phyloP scores from a whole-genome alignment of 1,284 basidiomycete species.

The Fistulina hepatica region DNA sequence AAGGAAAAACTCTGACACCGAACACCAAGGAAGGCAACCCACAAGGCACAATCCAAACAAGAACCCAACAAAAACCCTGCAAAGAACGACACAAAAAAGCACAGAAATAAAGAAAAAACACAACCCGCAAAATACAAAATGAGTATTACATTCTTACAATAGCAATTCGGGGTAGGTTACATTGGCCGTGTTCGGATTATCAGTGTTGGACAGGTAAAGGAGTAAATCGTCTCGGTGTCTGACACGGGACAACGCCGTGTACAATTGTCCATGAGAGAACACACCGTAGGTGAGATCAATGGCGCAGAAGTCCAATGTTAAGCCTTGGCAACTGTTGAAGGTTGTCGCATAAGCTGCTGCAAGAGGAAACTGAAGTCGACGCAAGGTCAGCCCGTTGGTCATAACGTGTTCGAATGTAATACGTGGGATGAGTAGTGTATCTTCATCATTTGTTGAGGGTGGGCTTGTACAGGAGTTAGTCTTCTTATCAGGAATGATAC shows the following conservation, averaged over 20 bases:
- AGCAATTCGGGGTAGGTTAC: conserved; percentile 15
- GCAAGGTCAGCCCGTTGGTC: too few relatives aligned
- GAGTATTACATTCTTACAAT: neutral
- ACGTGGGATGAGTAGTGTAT: too few relatives aligned
- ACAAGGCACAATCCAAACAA: too few relatives aligned
- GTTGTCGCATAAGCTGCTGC: conserved; percentile 32
- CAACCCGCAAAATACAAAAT: conserved; percentile 1
- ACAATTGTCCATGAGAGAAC: conserved; percentile 35
- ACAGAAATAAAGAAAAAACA: too few relatives aligned
- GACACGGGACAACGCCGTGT: conserved; percentile 31
- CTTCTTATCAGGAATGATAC: too few relatives aligned
- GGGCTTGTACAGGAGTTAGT: too few relatives aligned
- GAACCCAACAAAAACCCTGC: too few relatives aligned
- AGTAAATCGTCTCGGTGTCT: conserved; percentile 17
- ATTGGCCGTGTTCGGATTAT: conserved; percentile 14
- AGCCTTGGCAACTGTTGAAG: conserved; percentile 34
- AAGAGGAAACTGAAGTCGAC: conserved; percentile 31
- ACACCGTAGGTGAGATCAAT: conserved; percentile 26
- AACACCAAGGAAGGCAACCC: too few relatives aligned
- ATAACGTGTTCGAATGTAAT: too few relatives aligned
- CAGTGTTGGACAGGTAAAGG: conserved; percentile 8
- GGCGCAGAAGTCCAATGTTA: conserved; percentile 28
- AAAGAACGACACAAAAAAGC: too few relatives aligned
- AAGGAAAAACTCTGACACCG: too few relatives aligned
- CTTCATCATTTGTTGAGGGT: too few relatives aligned